These are phyloP conservation scores for Verticillium dahliae DNA, from an alignment of 2,329 filamentous ascomycete species.

Conservation along the genomic window DNA sequence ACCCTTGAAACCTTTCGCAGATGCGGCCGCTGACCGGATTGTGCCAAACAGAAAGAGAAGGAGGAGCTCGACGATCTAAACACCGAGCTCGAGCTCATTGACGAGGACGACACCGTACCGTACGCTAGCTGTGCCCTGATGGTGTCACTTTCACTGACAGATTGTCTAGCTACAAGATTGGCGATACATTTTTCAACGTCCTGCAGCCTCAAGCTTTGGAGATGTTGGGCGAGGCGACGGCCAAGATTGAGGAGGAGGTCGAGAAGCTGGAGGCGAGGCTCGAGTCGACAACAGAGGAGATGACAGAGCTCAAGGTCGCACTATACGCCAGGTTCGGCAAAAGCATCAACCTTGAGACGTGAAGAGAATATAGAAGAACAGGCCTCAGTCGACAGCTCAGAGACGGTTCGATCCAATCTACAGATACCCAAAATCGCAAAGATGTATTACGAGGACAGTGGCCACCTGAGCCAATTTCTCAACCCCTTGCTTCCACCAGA, in stretches of 20 bases:
- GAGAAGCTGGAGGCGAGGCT: constrained; percentile 71
- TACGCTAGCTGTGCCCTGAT: constrained; percentile 37
- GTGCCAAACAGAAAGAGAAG: constrained; percentile 75
- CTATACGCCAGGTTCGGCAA: constrained; percentile 92
- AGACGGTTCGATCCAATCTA: background rate
- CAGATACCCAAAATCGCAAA: background rate
- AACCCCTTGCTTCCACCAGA: background rate
- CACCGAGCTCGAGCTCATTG: constrained; percentile 84
- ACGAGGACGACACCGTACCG: constrained; percentile 92
- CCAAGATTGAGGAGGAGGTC: constrained; percentile 72
- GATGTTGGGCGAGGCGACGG: constrained; percentile 65
- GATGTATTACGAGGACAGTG: background rate
- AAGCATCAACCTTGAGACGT: constrained; percentile 95
- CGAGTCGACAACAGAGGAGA: constrained; percentile 70
- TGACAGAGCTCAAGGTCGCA: constrained; percentile 83
- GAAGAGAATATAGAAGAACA: constrained; percentile 19
- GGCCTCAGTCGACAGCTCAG: background rate
- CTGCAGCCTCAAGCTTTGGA: constrained; percentile 80
- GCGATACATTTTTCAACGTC: constrained; percentile 89
- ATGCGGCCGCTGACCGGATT: constrained; percentile 8
- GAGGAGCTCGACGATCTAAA: constrained; percentile 93
- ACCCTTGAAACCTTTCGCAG: background rate
- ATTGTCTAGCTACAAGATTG: constrained; percentile 79
- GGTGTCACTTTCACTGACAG: background rate
- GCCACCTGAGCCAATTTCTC: background rate